Conservation (phyloP, 2,329 filamentous ascomycete species). For the Gaeumannomyces tritici region DNA sequence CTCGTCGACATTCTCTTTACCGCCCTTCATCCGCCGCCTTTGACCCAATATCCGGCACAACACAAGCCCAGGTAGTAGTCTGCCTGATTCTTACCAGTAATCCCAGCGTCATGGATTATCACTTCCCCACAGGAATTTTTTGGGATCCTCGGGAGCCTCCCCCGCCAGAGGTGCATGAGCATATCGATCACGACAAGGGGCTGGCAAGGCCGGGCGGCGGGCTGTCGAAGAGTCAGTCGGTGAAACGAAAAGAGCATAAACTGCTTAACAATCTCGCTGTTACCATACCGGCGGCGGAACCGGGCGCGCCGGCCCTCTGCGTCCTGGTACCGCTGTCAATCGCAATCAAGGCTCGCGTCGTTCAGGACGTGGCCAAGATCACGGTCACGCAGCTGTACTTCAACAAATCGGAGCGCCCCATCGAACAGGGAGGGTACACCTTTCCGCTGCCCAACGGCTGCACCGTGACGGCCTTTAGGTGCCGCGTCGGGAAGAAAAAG, state of each 20-base stretch:
- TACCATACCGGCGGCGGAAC: neutral
- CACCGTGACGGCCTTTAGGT: conserved; percentile 16
- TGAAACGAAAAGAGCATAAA: too few species aligned
- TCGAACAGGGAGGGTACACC: conserved; percentile 15
- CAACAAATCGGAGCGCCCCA: conserved; percentile 13
- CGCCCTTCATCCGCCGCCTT: too few species aligned
- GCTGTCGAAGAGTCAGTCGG: too few species aligned
- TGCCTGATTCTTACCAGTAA: too few species aligned
- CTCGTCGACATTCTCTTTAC: too few species aligned
- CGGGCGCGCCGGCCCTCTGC: neutral
- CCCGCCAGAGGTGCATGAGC: conserved; percentile 6
- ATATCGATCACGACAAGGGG: too few species aligned
- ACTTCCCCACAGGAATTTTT: conserved; percentile 9
- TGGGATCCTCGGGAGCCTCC: conserved; percentile 16
- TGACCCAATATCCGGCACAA: too few species aligned
- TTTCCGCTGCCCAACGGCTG: conserved; percentile 16
- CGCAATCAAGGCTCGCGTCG: conserved; percentile 13
- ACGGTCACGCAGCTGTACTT: conserved; percentile 15
- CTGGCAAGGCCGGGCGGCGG: too few species aligned
- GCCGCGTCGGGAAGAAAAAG: conserved; percentile 13
- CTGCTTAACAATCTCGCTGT: conserved; percentile 1
- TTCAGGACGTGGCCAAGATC: conserved; percentile 15
- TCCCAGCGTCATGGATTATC: too few species aligned
- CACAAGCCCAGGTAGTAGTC: too few species aligned
- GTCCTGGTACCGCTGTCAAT: conserved; percentile 7